phyloP scores from a whole-genome alignment of 176 grass and related monocot genomes.

The Tuctoria greenei region DNA sequence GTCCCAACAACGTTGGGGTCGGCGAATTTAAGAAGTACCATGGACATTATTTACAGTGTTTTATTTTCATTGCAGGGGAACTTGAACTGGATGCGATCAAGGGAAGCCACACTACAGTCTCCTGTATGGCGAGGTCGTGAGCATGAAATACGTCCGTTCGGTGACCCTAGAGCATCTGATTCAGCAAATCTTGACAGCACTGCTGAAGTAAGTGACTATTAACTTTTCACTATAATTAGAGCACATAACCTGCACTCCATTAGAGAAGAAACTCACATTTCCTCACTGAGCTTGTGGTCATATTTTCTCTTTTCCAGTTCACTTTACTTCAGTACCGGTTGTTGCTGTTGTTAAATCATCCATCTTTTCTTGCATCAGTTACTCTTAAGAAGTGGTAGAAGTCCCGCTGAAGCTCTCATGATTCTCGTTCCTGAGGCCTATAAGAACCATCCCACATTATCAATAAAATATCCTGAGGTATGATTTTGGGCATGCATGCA shows the following conservation, averaged over 20 bases:
- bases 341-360: conserved; percentile 23
- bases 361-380: conserved; percentile 61
- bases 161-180: conserved; percentile 92
- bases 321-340: conserved; percentile 29
- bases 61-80: conserved; percentile 73
- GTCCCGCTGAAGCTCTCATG: conserved; percentile 92
- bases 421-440: conserved; percentile 98
- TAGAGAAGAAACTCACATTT: not conserved
- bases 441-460: conserved; percentile 97
- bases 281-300: not conserved
- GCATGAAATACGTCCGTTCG: conserved; percentile 87
- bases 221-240: conserved; percentile 18
- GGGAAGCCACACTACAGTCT: conserved; percentile 86
- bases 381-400: conserved; percentile 89
- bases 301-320: conserved; percentile 13
- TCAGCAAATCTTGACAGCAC: conserved; percentile 97
- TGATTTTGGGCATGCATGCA: conserved; percentile 20
- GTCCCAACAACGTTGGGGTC: too few relatives aligned
- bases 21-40: conserved; percentile 4
- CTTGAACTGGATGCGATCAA: conserved; percentile 99
- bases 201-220: conserved; percentile 73
- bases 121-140: conserved; percentile 97
- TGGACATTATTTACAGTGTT: conserved; percentile 22
- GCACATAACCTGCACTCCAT: not conserved
- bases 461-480: conserved; percentile 98